Percentiles rank a stretch among this genome's conserved stretches.
Evolutionary conservation across 139 green algal genomes (phyloP).

Genomic region (Tetradesmus obliquus): DNA sequence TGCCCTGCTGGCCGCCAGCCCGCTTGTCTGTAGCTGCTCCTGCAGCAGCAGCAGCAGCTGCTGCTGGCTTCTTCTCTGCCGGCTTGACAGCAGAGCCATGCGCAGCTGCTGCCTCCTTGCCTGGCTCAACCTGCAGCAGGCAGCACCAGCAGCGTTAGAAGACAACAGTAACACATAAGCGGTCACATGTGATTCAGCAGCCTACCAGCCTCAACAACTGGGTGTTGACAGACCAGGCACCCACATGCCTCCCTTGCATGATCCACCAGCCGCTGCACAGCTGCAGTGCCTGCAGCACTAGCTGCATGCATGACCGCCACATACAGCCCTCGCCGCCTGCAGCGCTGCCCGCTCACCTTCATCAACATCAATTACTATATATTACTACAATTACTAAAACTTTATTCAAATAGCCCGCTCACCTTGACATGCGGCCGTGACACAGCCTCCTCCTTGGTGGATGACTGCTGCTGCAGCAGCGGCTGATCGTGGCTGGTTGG

Average conservation of each 20-base stretch:
- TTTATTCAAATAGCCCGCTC: too few relatives aligned
- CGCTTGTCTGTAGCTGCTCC: not conserved
- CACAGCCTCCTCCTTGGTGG: conserved; percentile 7
- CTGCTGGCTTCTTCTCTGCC: not conserved
- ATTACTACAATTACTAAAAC: too few relatives aligned
- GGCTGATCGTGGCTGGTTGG: conserved; percentile 4
- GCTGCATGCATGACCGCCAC: too few relatives aligned
- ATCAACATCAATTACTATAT: too few relatives aligned
- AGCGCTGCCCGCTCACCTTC: not conserved
- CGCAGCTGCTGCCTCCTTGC: not conserved
- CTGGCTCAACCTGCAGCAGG: conserved; percentile 7
- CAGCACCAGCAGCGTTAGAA: not conserved
- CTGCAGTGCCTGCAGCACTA: not conserved
- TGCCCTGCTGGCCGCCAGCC: not conserved
- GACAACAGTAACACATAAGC: not conserved
- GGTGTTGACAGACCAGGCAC: too few relatives aligned
- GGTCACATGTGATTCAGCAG: not conserved
- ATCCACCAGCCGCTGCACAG: not conserved
- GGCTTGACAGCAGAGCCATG: not conserved
- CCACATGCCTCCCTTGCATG: too few relatives aligned
- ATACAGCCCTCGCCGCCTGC: too few relatives aligned
- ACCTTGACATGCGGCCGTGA: conserved; percentile 11
- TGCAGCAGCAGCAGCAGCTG: conserved; percentile 7
- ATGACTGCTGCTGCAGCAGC: conserved; percentile 1
- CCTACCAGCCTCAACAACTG: too few relatives aligned